Conservation (phyloP, 164 flowering plant species). For the Berberis thunbergii region DNA sequence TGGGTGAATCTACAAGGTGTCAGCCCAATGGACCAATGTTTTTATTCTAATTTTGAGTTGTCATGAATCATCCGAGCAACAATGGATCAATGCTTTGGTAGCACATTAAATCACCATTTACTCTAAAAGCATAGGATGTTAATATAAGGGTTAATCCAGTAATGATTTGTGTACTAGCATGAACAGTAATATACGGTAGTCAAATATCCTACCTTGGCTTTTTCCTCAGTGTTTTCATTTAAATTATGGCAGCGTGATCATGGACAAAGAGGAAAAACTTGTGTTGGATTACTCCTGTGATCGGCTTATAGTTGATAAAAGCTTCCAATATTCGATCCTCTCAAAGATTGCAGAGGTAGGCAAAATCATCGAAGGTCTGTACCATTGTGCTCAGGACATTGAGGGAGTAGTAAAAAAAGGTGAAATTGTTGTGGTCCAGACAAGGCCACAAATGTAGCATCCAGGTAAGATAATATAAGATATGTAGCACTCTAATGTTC, state of each 20-base stretch:
- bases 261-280: conserved; percentile 22
- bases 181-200: no score
- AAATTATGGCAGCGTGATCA: conserved; percentile 15
- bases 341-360: conserved; percentile 22
- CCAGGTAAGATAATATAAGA: neutral
- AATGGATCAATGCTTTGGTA: no score
- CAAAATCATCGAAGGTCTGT: conserved; percentile 17
- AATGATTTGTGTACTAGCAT: no score
- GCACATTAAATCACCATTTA: no score
- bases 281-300: conserved; percentile 22
- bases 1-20: no score
- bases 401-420: conserved; percentile 29
- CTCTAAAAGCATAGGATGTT: no score
- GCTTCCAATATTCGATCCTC: conserved; percentile 15
- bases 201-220: neutral
- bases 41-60: no score
- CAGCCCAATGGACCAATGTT: no score
- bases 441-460: conserved; percentile 23
- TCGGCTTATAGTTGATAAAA: conserved; percentile 16
- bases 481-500: no score
- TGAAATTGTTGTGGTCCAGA: conserved; percentile 22
- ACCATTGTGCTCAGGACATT: conserved; percentile 24
- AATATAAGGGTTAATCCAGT: no score
- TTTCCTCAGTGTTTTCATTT: neutral
- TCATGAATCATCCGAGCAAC: no score